Evolutionary conservation across 2,329 filamentous ascomycete genomes (phyloP).

Genomic region (Trichoderma atrobrunneum): DNA sequence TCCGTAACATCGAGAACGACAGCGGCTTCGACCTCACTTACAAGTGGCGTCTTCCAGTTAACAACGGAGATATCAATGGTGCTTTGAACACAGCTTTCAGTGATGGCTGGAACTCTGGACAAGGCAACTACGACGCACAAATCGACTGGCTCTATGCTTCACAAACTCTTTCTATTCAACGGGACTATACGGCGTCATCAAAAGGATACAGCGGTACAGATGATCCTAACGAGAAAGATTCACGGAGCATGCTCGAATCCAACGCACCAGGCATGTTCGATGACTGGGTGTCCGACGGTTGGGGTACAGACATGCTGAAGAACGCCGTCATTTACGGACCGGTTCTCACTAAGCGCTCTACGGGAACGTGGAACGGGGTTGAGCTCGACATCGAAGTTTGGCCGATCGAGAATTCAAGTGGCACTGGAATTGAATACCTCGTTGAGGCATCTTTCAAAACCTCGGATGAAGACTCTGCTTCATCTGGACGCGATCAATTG

Average conservation of each 20-base stretch:
- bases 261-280: constrained; percentile 5
- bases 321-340: neutral
- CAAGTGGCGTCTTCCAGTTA: constrained; percentile 10
- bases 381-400: constrained; percentile 10
- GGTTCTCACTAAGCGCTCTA: constrained; percentile 7
- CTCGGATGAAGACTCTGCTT: neutral
- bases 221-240: neutral
- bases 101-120: constrained; percentile 7
- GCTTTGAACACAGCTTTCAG: constrained; percentile 1
- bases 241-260: neutral
- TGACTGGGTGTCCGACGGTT: neutral
- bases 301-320: constrained; percentile 6
- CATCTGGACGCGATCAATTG: neutral
- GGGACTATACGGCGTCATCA: constrained; percentile 5
- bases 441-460: constrained; percentile 11
- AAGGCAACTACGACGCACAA: constrained; percentile 2
- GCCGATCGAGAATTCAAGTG: neutral
- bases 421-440: constrained; percentile 5
- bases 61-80: neutral
- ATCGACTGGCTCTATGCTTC: constrained; percentile 9
- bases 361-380: neutral
- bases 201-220: constrained; percentile 8
- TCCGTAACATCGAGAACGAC: constrained; percentile 8
- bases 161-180: constrained; percentile 3
- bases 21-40: constrained; percentile 4